phyloP scores from a whole-genome alignment of 2,329 filamentous ascomycete genomes.

The Phialophora expanda region DNA sequence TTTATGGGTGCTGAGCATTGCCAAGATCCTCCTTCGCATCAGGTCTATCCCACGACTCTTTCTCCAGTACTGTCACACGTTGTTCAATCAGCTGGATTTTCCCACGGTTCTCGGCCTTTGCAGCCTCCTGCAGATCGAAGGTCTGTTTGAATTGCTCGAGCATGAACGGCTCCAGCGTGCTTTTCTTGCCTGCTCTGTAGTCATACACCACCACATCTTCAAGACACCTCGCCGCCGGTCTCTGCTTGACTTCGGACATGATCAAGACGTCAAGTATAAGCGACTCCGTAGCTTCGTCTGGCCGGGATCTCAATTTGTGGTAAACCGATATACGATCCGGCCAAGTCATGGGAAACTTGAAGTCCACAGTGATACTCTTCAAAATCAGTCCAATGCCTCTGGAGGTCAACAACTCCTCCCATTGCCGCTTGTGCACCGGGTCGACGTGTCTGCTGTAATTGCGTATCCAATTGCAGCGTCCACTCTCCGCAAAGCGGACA shows the following conservation, averaged over 20 bases:
- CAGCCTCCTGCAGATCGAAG: slow-evolving; percentile 66
- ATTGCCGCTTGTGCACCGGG: slow-evolving; percentile 64
- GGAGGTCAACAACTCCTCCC: slow-evolving; percentile 72
- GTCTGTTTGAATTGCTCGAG: slow-evolving; percentile 63
- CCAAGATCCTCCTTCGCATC: slow-evolving; percentile 75
- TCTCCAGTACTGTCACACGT: slow-evolving; percentile 69
- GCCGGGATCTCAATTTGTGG: slow-evolving; percentile 71
- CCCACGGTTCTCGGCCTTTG: slow-evolving; percentile 58
- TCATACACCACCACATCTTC: slow-evolving; percentile 85
- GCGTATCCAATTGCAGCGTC: slow-evolving; percentile 76
- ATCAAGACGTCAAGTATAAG: slow-evolving; percentile 69
- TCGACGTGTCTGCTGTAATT: slow-evolving; percentile 71
- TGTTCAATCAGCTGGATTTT: slow-evolving; percentile 63
- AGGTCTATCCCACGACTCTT: slow-evolving; percentile 72
- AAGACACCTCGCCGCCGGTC: slow-evolving; percentile 72
- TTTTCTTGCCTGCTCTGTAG: slow-evolving; percentile 65
- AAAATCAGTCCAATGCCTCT: slow-evolving; percentile 74
- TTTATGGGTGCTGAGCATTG: slow-evolving; percentile 40
- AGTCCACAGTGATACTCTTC: slow-evolving; percentile 78
- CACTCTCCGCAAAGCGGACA: slow-evolving; percentile 80
- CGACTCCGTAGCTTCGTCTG: slow-evolving; percentile 54
- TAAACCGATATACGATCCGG: slow-evolving; percentile 83
- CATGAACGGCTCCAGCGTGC: slow-evolving; percentile 65
- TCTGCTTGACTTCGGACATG: slow-evolving; percentile 74
- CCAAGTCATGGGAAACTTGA: slow-evolving; percentile 86